phyloP scores from a whole-genome alignment of 129 eudicot genomes.

The Flaveria linearis region DNA sequence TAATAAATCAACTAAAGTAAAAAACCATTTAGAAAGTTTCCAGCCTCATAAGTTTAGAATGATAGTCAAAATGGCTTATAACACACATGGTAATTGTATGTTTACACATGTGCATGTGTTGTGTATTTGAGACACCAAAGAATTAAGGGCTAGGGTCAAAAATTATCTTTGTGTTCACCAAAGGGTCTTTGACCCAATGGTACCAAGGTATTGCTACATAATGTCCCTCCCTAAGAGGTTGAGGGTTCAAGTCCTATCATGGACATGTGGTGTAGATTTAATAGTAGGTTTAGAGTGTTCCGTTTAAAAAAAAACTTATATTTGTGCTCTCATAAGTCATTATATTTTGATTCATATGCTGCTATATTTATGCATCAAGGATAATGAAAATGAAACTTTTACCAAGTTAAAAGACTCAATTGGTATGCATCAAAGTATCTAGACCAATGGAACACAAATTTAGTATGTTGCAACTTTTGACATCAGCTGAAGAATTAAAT shows the following conservation, averaged over 20 bases:
- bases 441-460: neutral
- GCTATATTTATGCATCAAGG: neutral
- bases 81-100: slow-evolving; percentile 17
- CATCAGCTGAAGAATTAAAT: neutral
- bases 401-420: neutral
- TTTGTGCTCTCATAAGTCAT: neutral
- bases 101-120: slow-evolving; percentile 3
- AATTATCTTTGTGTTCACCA: neutral
- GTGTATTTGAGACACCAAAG: slow-evolving; percentile 17
- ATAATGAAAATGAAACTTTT: slow-evolving; percentile 1
- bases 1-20: slow-evolving; percentile 5
- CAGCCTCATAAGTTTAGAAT: slow-evolving; percentile 5
- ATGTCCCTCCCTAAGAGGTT: too few species aligned
- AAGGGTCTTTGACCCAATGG: too few species aligned
- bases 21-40: slow-evolving; percentile 9
- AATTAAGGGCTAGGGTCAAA: neutral
- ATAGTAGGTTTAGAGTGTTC: too few species aligned
- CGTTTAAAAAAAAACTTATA: neutral
- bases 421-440: neutral
- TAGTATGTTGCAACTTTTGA: neutral
- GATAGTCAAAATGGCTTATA: slow-evolving; percentile 14
- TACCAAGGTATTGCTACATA: too few species aligned
- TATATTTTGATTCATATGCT: neutral
- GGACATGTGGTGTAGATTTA: too few species aligned
- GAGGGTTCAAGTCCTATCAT: too few species aligned